Conservation (phyloP, 495 filamentous ascomycete species). For the Penicillium atrosanguineum region DNA sequence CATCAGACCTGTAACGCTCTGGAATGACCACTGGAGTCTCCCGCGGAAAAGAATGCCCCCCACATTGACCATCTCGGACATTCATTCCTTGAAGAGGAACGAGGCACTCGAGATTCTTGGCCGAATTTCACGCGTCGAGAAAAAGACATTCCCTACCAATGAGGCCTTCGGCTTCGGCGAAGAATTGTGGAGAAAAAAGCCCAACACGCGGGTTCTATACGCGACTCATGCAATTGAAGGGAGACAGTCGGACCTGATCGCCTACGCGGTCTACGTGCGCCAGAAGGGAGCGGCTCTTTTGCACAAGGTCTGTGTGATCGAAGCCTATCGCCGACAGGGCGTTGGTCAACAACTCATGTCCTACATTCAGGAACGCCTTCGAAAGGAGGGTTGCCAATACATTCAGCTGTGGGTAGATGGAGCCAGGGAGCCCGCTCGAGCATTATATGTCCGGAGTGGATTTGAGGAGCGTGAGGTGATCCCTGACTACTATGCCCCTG, state of each 20-base stretch:
- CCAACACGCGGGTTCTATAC: conserved; percentile 53
- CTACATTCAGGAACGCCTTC: conserved; percentile 45
- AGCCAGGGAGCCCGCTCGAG: conserved; percentile 46
- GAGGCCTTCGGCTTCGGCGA: conserved; percentile 53
- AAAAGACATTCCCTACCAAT: conserved; percentile 56
- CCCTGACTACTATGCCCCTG: conserved; percentile 56
- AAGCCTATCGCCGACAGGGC: conserved; percentile 51
- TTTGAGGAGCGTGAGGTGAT: conserved; percentile 53
- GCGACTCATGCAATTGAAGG: conserved; percentile 28
- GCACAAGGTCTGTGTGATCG: conserved; percentile 59
- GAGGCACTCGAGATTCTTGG: conserved; percentile 40
- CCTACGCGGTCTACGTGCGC: conserved; percentile 55
- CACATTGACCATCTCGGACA: conserved; percentile 37
- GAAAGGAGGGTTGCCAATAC: conserved; percentile 51
- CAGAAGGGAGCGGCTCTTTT: conserved; percentile 51
- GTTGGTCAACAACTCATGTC: conserved; percentile 51
- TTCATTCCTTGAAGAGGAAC: conserved; percentile 41
- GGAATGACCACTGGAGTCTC: conserved; percentile 5
- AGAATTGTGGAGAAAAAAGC: conserved; percentile 53
- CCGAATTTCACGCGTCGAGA: conserved; percentile 50
- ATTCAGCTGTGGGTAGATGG: conserved; percentile 63
- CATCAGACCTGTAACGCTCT: neutral
- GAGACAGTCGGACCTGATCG: conserved; percentile 29
- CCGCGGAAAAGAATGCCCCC: conserved; percentile 27
- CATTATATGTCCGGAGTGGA: conserved; percentile 48